These are phyloP conservation scores for Ophioceras dolichostomum DNA, from an alignment of 2,329 filamentous ascomycete species.

Conservation along the genomic window DNA sequence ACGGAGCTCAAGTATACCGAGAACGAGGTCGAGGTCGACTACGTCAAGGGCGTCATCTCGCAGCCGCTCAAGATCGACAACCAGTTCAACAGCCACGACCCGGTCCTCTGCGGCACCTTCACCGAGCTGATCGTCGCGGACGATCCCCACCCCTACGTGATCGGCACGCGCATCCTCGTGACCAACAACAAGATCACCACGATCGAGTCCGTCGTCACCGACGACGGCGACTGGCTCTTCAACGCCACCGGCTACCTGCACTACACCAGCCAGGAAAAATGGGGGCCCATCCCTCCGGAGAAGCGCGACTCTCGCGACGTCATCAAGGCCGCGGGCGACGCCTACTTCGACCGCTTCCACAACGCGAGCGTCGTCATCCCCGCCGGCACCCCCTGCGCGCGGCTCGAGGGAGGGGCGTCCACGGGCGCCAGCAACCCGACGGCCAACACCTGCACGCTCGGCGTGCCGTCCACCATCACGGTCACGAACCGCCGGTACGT, in stretches of 20 bases:
- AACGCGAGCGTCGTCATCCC: constrained; percentile 14
- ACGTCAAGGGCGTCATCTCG: constrained; percentile 5
- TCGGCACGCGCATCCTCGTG: constrained; percentile 10
- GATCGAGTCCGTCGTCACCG: constrained; percentile 11
- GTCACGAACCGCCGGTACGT: constrained; percentile 15
- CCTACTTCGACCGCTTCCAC: constrained; percentile 15
- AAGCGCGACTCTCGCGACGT: constrained; percentile 11
- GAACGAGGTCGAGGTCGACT: constrained; percentile 5
- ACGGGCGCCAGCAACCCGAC: constrained; percentile 8
- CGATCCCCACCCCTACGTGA: constrained; percentile 4
- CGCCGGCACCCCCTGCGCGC: constrained; percentile 12
- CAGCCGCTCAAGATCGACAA: constrained; percentile 4
- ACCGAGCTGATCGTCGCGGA: constrained; percentile 6
- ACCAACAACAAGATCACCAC: constrained; percentile 8
- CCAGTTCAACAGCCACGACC: constrained; percentile 5
- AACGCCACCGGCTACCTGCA: constrained; percentile 14
- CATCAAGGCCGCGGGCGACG: constrained; percentile 14
- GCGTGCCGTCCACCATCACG: constrained; percentile 12
- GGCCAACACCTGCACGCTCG: constrained; percentile 12
- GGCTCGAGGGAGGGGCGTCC: constrained; percentile 15
- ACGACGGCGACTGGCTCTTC: constrained; percentile 14
- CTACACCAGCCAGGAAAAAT: constrained; percentile 7
- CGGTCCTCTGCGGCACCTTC: constrained; percentile 5
- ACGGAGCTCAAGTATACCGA: constrained; percentile 1
- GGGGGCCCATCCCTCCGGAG: constrained; percentile 11